phyloP scores from a whole-genome alignment of 768 basidiomycete genomes.

The Boletus eberwhitei region DNA sequence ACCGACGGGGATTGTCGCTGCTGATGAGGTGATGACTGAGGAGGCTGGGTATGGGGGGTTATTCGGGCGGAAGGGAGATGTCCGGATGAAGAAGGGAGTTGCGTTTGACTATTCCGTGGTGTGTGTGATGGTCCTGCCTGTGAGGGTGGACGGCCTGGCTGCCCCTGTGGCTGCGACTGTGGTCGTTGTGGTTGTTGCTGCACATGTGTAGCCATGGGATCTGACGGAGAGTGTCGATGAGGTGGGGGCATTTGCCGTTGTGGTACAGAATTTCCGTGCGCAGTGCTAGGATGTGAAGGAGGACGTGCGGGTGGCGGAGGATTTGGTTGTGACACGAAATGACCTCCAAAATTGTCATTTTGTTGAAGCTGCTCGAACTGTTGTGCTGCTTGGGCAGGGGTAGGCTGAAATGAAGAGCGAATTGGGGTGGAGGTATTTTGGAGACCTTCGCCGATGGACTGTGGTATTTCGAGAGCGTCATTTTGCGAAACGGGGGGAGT shows the following conservation, averaged over 20 bases:
- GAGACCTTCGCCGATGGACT: conserved; percentile 38
- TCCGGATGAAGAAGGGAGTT: conserved; percentile 33
- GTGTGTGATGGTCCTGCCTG: conserved; percentile 47
- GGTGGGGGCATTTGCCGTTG: conserved; percentile 35
- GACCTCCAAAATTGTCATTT: conserved; percentile 30
- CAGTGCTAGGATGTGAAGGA: conserved; percentile 39
- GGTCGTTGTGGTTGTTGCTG: conserved; percentile 46
- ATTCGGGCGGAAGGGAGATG: conserved; percentile 30
- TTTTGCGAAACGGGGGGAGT: conserved; percentile 49
- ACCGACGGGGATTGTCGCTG: conserved; percentile 33
- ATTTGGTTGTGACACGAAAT: conserved; percentile 39
- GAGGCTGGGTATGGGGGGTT: conserved; percentile 33
- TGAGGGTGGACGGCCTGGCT: conserved; percentile 48
- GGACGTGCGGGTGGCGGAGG: conserved; percentile 41
- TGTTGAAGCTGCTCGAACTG: conserved; percentile 56
- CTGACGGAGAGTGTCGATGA: conserved; percentile 46
- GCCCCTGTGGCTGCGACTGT: conserved; percentile 57
- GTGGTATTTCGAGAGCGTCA: conserved; percentile 43
- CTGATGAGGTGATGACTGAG: conserved; percentile 33
- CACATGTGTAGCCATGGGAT: conserved; percentile 41
- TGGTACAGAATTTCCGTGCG: conserved; percentile 30
- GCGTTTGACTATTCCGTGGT: conserved; percentile 39
- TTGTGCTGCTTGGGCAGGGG: conserved; percentile 69
- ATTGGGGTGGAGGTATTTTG: conserved; percentile 35
- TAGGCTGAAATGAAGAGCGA: conserved; percentile 46